phyloP scores from a whole-genome alignment of 306 rosid species.

The Malus fusca region DNA sequence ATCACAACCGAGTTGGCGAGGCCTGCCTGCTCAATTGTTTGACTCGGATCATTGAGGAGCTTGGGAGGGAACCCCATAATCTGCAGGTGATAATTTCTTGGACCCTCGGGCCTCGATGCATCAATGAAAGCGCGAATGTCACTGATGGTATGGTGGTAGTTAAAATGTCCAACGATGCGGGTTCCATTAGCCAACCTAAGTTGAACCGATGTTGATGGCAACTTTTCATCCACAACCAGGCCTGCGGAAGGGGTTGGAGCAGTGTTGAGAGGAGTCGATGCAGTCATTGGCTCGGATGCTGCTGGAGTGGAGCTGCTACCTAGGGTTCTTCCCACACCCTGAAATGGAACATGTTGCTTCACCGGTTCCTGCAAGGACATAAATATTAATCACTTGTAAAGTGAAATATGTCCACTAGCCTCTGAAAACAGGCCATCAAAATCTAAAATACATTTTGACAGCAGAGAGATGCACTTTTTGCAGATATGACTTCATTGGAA shows the following conservation, averaged over 20 bases:
- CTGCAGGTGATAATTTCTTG: slow-evolving; percentile 68
- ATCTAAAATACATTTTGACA: not conserved
- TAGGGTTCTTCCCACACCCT: slow-evolving; percentile 90
- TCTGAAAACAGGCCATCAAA: not conserved
- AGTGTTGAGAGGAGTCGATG: slow-evolving; percentile 27
- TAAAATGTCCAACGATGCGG: slow-evolving; percentile 67
- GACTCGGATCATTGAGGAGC: slow-evolving; percentile 55
- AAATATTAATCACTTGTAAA: not conserved
- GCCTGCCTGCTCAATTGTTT: slow-evolving; percentile 80
- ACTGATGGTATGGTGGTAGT: slow-evolving; percentile 52
- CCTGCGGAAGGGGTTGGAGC: slow-evolving; percentile 37
- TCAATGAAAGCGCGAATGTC: slow-evolving; percentile 69
- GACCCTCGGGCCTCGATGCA: slow-evolving; percentile 59
- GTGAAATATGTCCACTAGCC: not conserved
- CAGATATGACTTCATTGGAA: not conserved
- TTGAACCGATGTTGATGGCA: slow-evolving; percentile 81
- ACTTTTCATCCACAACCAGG: slow-evolving; percentile 58
- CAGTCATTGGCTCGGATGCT: slow-evolving; percentile 32
- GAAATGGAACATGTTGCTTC: slow-evolving; percentile 56
- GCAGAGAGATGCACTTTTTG: not conserved
- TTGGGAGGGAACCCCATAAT: slow-evolving; percentile 93
- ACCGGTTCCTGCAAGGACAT: slow-evolving; percentile 60
- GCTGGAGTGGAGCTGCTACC: slow-evolving; percentile 70
- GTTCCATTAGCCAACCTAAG: slow-evolving; percentile 88
- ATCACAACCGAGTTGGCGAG: slow-evolving; percentile 90